phyloP scores from a whole-genome alignment of 108 stramenopile species.

The Nitzschia putrida region DNA sequence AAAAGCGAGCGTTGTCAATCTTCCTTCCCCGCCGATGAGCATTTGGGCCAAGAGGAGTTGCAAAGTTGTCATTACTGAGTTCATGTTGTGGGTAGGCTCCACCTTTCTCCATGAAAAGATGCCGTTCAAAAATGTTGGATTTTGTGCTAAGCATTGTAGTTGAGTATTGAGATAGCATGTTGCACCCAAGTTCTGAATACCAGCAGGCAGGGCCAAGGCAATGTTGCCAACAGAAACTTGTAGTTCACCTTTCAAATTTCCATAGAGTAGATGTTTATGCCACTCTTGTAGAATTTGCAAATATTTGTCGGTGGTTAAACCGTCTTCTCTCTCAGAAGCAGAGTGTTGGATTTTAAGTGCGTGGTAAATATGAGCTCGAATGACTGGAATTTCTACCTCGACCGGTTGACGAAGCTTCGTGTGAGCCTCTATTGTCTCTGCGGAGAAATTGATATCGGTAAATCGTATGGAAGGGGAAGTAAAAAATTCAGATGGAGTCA shows the following conservation, averaged over 20 bases:
- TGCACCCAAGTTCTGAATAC: slow-evolving; percentile 82
- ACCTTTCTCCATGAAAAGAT: slow-evolving; percentile 66
- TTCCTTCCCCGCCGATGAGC: slow-evolving; percentile 57
- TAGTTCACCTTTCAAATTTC: background rate
- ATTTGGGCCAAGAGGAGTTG: slow-evolving; percentile 68
- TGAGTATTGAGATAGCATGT: slow-evolving; percentile 91
- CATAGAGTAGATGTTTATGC: slow-evolving; percentile 28
- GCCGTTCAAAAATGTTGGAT: slow-evolving; percentile 70
- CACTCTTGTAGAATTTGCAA: slow-evolving; percentile 20
- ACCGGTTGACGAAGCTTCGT: slow-evolving; percentile 8
- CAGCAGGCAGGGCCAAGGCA: slow-evolving; percentile 55
- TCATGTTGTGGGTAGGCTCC: slow-evolving; percentile 48
- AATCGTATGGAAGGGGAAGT: background rate
- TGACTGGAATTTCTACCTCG: slow-evolving; percentile 1
- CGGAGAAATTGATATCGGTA: slow-evolving; percentile 14
- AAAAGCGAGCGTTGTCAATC: slow-evolving; percentile 67
- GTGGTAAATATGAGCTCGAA: slow-evolving; percentile 3
- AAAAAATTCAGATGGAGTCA: background rate
- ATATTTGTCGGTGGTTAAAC: slow-evolving; percentile 22
- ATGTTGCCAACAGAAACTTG: background rate
- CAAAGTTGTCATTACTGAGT: slow-evolving; percentile 55
- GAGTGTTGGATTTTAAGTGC: background rate
- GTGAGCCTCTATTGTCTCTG: slow-evolving; percentile 13
- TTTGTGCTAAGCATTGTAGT: slow-evolving; percentile 85
- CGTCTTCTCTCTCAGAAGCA: background rate